Conservation (phyloP, 2,329 filamentous ascomycete species). For the Penicillium verrucosum region DNA sequence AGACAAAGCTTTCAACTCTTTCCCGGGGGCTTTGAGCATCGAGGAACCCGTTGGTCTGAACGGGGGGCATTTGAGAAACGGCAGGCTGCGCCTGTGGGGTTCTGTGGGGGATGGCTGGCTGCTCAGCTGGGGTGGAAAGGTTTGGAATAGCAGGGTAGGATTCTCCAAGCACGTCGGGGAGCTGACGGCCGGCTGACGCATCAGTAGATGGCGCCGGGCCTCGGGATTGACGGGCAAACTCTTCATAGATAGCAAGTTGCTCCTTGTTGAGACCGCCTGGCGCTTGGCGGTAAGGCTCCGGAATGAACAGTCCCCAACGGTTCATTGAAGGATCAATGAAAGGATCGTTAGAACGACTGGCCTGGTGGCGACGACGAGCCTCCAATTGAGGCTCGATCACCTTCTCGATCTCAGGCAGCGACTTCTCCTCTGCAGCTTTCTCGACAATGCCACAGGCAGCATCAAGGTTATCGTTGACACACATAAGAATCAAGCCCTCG, state of each 20-base stretch:
- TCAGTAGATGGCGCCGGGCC: conserved; percentile 55
- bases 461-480: conserved; percentile 96
- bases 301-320: conserved; percentile 90
- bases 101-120: conserved; percentile 59
- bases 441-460: conserved; percentile 91
- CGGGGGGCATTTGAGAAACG: conserved; percentile 32
- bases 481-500: conserved; percentile 96
- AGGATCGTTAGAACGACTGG: conserved; percentile 73
- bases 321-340: conserved; percentile 80
- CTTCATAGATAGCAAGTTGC: conserved; percentile 93
- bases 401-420: conserved; percentile 90
- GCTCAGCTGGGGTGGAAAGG: conserved; percentile 61
- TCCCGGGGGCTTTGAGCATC: conserved; percentile 54
- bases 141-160: conserved; percentile 58
- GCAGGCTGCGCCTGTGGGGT: conserved; percentile 51
- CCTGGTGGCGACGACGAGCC: conserved; percentile 69
- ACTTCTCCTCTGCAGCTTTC: conserved; percentile 89
- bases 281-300: conserved; percentile 85
- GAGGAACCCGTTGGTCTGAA: conserved; percentile 55
- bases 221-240: conserved; percentile 84
- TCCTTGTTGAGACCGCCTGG: conserved; percentile 81
- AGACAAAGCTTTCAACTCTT: conserved; percentile 52
- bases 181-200: conserved; percentile 57
- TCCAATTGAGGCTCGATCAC: conserved; percentile 81
- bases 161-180: conserved; percentile 62